These are phyloP conservation scores for Barnettozyma siamensis DNA, from an alignment of 805 yeast genomes.

Conservation along the genomic window DNA sequence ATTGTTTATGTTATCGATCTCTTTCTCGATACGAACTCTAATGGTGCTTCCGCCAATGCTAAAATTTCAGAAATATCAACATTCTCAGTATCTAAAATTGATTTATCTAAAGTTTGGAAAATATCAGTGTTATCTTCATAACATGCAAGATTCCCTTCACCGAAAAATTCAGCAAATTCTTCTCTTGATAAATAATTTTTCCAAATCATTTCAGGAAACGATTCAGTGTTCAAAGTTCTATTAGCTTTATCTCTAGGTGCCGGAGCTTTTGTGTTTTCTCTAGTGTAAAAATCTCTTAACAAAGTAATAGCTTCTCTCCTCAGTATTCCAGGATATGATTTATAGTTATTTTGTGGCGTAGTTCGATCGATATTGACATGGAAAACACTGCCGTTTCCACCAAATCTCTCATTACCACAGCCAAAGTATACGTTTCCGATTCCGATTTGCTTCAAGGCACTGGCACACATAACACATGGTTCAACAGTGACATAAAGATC, in stretches of 20 bases:
- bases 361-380: conserved; percentile 44
- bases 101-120: conserved; percentile 12
- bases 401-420: conserved; percentile 91
- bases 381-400: conserved; percentile 90
- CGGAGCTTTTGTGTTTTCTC: conserved; percentile 84
- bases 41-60: conserved; percentile 1
- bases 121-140: conserved; percentile 17
- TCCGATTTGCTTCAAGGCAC: conserved; percentile 77
- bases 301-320: conserved; percentile 79
- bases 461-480: conserved; percentile 98
- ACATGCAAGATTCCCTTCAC: conserved; percentile 6
- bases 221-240: conserved; percentile 49
- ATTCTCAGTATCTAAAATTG: conserved; percentile 12
- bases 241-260: conserved; percentile 68
- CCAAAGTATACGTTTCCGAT: conserved; percentile 78
- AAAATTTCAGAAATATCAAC: conserved; percentile 21
- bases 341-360: conserved; percentile 32
- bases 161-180: conserved; percentile 45
- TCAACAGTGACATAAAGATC: conserved; percentile 91
- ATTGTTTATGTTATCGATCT: conserved; percentile 1
- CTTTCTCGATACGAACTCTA: conserved; percentile 1
- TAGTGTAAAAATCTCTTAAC: conserved; percentile 76
- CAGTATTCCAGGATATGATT: conserved; percentile 69
- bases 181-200: conserved; percentile 42
- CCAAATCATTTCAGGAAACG: conserved; percentile 59